A percentile compares a stretch with the other conserved stretches of the same genome.
Conservation (phyloP, 2,329 filamentous ascomycete species). For the Penicillium decumbens region DNA sequence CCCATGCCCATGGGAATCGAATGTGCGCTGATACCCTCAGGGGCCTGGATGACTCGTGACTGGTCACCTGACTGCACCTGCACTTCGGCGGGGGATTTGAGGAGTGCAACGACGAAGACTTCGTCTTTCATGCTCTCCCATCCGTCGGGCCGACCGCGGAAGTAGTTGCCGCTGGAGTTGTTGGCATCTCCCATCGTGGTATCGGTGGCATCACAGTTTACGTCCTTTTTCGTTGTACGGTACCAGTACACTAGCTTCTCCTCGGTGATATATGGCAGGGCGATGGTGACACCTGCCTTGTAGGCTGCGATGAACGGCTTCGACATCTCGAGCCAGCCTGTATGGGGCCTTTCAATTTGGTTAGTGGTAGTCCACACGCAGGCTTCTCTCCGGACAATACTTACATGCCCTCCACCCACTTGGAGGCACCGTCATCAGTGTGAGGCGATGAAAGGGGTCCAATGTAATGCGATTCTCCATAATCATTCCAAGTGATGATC, state of each 20-base stretch:
- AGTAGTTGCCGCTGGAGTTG: constrained; percentile 50
- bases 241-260: constrained; percentile 57
- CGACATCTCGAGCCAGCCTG: constrained; percentile 52
- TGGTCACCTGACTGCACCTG: constrained; percentile 46
- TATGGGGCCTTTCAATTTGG: constrained; percentile 42
- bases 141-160: constrained; percentile 50
- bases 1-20: constrained; percentile 48
- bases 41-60: constrained; percentile 43
- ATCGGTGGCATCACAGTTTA: constrained; percentile 52
- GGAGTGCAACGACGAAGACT: constrained; percentile 52
- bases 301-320: constrained; percentile 53
- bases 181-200: constrained; percentile 46
- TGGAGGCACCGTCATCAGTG: constrained; percentile 41
- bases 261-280: constrained; percentile 38
- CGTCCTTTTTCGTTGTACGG: constrained; percentile 45
- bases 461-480: constrained; percentile 54
- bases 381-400: constrained; percentile 5
- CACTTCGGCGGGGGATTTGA: constrained; percentile 45
- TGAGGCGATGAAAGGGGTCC: constrained; percentile 45
- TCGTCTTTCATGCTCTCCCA: constrained; percentile 48
- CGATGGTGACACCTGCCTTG: constrained; percentile 41
- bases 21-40: constrained; percentile 45
- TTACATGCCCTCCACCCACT: constrained; percentile 50
- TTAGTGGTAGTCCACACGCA: background rate
- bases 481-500: constrained; percentile 50